Evolutionary conservation across 495 filamentous ascomycete species (phyloP), one percentile per base, ranked within the genome.

Genomic region (Xylona heveae): DNA sequence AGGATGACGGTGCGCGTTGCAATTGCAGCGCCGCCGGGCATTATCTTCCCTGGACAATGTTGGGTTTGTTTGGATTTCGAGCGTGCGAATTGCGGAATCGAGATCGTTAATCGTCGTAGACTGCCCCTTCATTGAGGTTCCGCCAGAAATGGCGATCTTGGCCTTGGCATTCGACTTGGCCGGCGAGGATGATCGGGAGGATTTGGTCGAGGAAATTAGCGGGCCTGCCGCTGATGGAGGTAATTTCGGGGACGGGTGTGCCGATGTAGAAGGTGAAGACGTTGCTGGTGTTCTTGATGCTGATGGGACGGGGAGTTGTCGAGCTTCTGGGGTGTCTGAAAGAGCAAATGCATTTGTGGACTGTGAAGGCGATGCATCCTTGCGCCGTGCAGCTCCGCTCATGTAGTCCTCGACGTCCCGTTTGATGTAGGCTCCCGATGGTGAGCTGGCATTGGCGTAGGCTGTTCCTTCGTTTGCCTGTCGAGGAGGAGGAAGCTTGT

Each of bases 21-120:
- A 97, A 43, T 68, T 73, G 49, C 88, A 97, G 37, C 64, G 64
- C 23, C 74, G 65, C 8, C 63, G 51, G 28, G 62, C 57, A 18
- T 60, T 35, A 31, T 58, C 57, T 6, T 57, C 52, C 19, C 43
- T 32, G 6, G 24, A 20, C 12, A 78, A 57, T 0, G 68, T 64
- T 0, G 83, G 81, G 48, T 93, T 92, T 5, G 82, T 94, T 30
- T 75, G 76, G 26, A 90, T 65, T 42, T 97, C 88, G 28, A 97
- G 68, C 10, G 71, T 58, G n/a, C 80, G 74, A 40, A 97, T 92
- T 2, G 85, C 88, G 5, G 80, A 70, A 33, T 94, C 90, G 2
- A 97, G 59, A 46, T 94, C 90, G 16, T 64, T 58, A 19, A 94
- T 63, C 4, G 75, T 71, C 13, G 68, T 74, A 5, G 79, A 74